Base-by-base conservation (phyloP, 495 filamentous ascomycete genomes). In the Aspergillus olivimuriae region DNA sequence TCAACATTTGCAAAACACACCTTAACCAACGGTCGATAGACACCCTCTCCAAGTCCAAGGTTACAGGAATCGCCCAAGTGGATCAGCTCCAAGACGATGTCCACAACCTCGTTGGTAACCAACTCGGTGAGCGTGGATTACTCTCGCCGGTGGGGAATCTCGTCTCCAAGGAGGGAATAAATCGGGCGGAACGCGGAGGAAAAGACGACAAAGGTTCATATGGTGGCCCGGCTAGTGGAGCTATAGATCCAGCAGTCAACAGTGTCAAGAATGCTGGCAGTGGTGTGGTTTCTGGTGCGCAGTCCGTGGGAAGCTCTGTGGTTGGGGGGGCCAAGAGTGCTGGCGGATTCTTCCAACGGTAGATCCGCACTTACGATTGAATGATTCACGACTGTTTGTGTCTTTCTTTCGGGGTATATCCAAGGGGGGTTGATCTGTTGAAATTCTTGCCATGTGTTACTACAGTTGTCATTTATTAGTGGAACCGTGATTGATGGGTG, bases 51-150 rank as follows among this genome's bases (percentile, higher is more conserved):
- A 80, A 82, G 40, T 65, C 77, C 43, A 86, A 84, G 66, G 48
- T 85, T n/a, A 84, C 78, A 16, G 71, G 73, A 50, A 61, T 81
- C 57, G 50, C 73, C 1, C 75, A 81, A 57, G 70, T 83, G 50
- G 70, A 84, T 59, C 75, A 67, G 4, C 62, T 84, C 15, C 83
- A 86, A 61, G 81, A 82, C 61, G 70, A 71, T 44, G 68, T 78
- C 17, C 62, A 83, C 57, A 69, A 72, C 57, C 61, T 80, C 16
- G 72, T 76, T 11, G 70, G 71, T 4, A 74, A 73, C 42, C 80
- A 82, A 43, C 52, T 85, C 10, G 80, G 83, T 24, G 77, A 83
- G 41, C 79, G 75, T 39, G 82, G 83, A 0, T 53, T 86, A 1
- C 66, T 72, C 0, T 66, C 76, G 33, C 80, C 80, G 10, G 62